phyloP scores from a whole-genome alignment of 176 grass and related monocot genomes.

The Zea mays region DNA sequence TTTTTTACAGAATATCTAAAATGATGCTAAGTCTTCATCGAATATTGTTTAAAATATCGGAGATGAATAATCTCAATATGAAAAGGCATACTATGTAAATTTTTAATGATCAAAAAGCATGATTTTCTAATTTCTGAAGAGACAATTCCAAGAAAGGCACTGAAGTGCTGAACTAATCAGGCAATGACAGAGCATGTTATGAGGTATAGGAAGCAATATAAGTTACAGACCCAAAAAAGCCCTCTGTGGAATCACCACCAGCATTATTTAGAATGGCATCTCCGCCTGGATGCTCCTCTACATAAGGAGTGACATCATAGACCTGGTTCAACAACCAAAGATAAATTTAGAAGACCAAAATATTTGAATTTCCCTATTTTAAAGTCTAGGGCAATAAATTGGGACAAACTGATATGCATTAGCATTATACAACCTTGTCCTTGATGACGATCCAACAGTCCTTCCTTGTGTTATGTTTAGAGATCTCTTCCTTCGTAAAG shows the following conservation, averaged over 20 bases:
- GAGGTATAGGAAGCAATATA: slow-evolving; percentile 27
- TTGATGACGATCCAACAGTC: slow-evolving; percentile 90
- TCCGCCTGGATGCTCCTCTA: slow-evolving; percentile 88
- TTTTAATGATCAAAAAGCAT: too few relatives aligned
- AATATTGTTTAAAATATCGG: neutral
- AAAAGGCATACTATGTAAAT: too few relatives aligned
- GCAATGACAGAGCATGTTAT: slow-evolving; percentile 15
- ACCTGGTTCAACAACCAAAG: slow-evolving; percentile 50
- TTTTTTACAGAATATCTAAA: neutral
- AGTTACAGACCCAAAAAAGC: slow-evolving; percentile 68
- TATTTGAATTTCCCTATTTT: neutral
- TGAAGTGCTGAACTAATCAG: neutral
- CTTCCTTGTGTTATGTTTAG: slow-evolving; percentile 63
- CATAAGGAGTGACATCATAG: slow-evolving; percentile 89
- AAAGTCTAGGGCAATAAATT: neutral
- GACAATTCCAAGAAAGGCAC: neutral
- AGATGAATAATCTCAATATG: too few relatives aligned
- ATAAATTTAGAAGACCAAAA: slow-evolving; percentile 13
- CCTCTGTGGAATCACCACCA: slow-evolving; percentile 75
- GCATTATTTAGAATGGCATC: slow-evolving; percentile 92
- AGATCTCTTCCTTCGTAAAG: slow-evolving; percentile 78
- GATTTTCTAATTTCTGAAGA: neutral
- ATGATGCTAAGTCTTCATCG: neutral
- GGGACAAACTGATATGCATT: neutral
- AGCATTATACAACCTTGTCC: slow-evolving; percentile 61